These are phyloP conservation scores for Argentina anserina DNA, from an alignment of 306 rosid species.

Conservation along the genomic window DNA sequence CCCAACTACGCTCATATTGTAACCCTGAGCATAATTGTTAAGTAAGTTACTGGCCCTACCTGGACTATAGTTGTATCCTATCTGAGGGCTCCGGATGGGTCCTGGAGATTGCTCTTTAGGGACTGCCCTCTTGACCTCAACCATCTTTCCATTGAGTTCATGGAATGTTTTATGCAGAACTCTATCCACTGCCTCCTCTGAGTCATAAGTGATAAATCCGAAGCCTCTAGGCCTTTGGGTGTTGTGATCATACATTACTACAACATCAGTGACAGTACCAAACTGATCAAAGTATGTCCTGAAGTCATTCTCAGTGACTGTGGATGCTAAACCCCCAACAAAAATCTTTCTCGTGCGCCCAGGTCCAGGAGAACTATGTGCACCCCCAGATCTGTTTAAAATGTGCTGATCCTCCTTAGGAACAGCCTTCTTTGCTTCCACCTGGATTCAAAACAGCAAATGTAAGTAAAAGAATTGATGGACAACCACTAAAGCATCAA, in stretches of 20 bases:
- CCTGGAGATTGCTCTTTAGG: constrained; percentile 90
- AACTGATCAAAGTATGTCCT: constrained; percentile 82
- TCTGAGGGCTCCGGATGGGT: constrained; percentile 62
- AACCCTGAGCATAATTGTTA: constrained; percentile 69
- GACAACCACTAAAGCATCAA: background rate
- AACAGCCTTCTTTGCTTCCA: constrained; percentile 97
- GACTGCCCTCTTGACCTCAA: constrained; percentile 93
- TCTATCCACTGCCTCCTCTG: constrained; percentile 83
- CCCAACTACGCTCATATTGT: constrained; percentile 74
- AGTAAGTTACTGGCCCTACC: constrained; percentile 62
- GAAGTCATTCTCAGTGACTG: constrained; percentile 77
- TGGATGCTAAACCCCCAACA: constrained; percentile 89
- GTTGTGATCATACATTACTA: constrained; percentile 95
- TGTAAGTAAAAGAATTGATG: constrained; percentile 32
- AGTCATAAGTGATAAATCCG: constrained; percentile 91
- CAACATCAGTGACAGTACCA: constrained; percentile 81
- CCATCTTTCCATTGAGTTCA: constrained; percentile 91
- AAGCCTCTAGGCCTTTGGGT: constrained; percentile 96
- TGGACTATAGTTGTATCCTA: constrained; percentile 65
- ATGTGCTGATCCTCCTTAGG: constrained; percentile 82
- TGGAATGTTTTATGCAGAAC: constrained; percentile 83
- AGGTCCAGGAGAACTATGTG: constrained; percentile 71
- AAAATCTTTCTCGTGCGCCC: constrained; percentile 84
- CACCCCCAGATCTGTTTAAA: constrained; percentile 47
- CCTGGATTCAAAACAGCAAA: constrained; percentile 48